Base-by-base conservation (phyloP, 2,329 filamentous ascomycete genomes). In the Scortechinia acanthostroma region DNA sequence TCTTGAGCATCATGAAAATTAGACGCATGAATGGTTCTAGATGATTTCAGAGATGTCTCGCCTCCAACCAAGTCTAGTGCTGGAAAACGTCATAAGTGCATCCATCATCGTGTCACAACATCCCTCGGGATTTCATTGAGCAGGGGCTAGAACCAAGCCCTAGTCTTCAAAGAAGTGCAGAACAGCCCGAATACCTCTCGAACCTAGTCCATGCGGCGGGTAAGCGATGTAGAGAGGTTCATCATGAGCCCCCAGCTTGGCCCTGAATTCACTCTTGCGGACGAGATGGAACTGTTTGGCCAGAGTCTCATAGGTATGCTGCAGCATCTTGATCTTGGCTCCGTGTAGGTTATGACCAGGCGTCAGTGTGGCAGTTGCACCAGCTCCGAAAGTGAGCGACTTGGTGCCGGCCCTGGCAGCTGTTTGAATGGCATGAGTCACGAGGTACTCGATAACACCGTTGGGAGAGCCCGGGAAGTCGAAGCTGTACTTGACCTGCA, bases 401-500 rank as follows among this genome's bases (percentile, higher is more conserved):
- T 73, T 76, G 42, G 80, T 71, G 21, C 84, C 85, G 0, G 66
- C 63, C 5, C 73, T 70, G 2, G 74, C 73, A 10, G 79, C 73
- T 13, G 70, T 68, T 56, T 80, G 78, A 42, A 62, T 53, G 33
- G 71, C 63, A 25, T 71, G 69, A 1, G 68, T 66, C 43, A 78
- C 61, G 33, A 58, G 57, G 4, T 62, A 56, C 48, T 96, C 91
- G 50, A 95, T 95, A 23, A 87, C 84, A 42, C 91, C 91, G 40
- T 80, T 88, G n/a, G 91, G 86, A 1, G 90, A 79, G 21, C 79
- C 80, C 0, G 90, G 91, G 73, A 96, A 95, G 64, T 96, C 89
- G 45, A 96, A 80, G n/a, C 86, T 87, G 71, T 93, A 95, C 70
- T 96, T 96, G 59, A 95, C 84, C 69, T 96, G 91, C 80, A 89